Evolutionary conservation across 1,284 basidiomycete species (phyloP), one percentile per base, ranked within the genome.

Genomic region (Dichomitus squalens): DNA sequence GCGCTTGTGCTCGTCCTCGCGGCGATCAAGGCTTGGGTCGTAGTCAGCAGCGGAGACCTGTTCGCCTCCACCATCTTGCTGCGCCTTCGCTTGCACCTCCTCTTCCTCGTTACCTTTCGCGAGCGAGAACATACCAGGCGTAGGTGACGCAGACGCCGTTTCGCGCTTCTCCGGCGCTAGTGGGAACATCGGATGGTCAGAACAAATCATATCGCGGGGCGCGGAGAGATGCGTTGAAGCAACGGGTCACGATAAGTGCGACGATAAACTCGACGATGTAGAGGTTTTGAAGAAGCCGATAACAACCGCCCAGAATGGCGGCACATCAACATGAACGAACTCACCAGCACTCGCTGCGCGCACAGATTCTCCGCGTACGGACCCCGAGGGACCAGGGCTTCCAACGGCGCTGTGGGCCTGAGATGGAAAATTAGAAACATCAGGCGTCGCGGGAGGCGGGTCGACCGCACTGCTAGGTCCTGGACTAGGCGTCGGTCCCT

Each of bases 31-130:
- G 67, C 88, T 91, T 16, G 94, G 93, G 72, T 96, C 92, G 74
- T 97, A 98, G 74, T 97, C 95, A 43, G 94, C 95, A 20, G 95
- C 95, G 39, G 87, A 92, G 34, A 96, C 79, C 69, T 91, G 89
- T 64, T 88, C 85, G 56, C 76, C 79, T 44, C 76, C 76, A n/a
- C 76, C 82, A 53, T 82, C 74, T 2, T 71, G 72, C 53, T 75
- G 75, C 1, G 72, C 72, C 52, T 75, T 74, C 3, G 71, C 72
- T 59, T 77, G 73, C 18, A 74, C 73, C 14, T 74, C 70, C 27
- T 81, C 77, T 55, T 81, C 76, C 16, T 86, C 81, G 35, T 77
- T 77, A 31, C 81, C 81, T 66, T 90, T 89, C 3, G 81, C 82
- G 11, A 89, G 77, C 35, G 81, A 77, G 64, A 90, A 88, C 25